phyloP scores from a whole-genome alignment of 2,329 filamentous ascomycete species.

The Harringtonia aguacate region DNA sequence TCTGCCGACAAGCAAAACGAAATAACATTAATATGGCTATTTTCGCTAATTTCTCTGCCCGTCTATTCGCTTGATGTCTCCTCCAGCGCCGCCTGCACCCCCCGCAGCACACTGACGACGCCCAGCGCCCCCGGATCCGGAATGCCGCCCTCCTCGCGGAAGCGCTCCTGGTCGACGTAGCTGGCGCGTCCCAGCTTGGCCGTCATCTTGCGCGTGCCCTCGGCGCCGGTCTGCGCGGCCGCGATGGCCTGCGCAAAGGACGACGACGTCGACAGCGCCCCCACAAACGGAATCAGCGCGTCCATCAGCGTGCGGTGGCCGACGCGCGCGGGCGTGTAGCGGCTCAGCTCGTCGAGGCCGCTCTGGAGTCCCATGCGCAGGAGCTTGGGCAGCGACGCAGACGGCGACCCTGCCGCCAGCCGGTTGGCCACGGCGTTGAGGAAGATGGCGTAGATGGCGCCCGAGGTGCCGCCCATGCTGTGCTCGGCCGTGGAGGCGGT shows the following conservation, averaged over 20 bases:
- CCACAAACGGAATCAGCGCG: slow-evolving; percentile 76
- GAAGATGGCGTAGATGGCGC: slow-evolving; percentile 65
- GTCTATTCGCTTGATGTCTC: no score
- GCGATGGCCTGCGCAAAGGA: slow-evolving; percentile 60
- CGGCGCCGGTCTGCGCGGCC: slow-evolving; percentile 63
- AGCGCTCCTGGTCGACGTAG: slow-evolving; percentile 68
- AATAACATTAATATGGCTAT: no score
- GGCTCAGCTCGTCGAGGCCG: slow-evolving; percentile 58
- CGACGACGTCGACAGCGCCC: slow-evolving; percentile 52
- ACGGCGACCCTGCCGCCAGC: slow-evolving; percentile 25
- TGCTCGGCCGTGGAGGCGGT: slow-evolving; percentile 32
- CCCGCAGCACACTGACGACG: not conserved
- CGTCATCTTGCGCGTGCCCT: slow-evolving; percentile 85
- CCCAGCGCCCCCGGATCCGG: slow-evolving; percentile 49
- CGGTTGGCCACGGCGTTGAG: slow-evolving; percentile 69
- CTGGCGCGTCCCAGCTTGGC: slow-evolving; percentile 74
- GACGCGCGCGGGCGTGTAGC: slow-evolving; percentile 77
- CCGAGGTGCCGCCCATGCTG: slow-evolving; percentile 50
- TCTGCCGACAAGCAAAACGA: no score
- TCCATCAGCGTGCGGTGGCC: slow-evolving; percentile 87
- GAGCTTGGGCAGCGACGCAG: slow-evolving; percentile 46
- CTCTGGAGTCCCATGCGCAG: slow-evolving; percentile 59
- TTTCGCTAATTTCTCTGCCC: no score
- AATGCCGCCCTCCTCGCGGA: slow-evolving; percentile 44
- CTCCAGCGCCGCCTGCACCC: no score